These are phyloP conservation scores for Colletotrichum sp. DNA, from an alignment of 2,329 filamentous ascomycete species.

Conservation along the genomic window DNA sequence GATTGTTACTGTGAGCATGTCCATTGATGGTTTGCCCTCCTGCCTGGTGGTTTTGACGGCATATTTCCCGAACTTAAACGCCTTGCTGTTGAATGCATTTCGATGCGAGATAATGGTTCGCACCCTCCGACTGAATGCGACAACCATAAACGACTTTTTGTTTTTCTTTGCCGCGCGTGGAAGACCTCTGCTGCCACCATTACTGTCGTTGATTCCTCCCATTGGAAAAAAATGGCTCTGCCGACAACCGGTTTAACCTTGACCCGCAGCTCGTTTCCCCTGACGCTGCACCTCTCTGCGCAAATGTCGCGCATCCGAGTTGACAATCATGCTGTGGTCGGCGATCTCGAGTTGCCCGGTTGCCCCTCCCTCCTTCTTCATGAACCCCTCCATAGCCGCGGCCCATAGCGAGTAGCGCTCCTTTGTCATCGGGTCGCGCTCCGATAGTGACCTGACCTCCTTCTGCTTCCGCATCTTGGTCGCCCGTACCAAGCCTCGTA, in stretches of 20 bases:
- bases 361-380: slow-evolving; percentile 40
- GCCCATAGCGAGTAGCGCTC: slow-evolving; percentile 66
- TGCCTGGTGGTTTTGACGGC: neutral
- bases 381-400: slow-evolving; percentile 61
- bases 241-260: neutral
- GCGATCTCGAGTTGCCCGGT: slow-evolving; percentile 55
- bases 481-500: slow-evolving; percentile 62
- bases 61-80: neutral
- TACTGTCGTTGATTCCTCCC: neutral
- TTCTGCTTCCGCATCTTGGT: slow-evolving; percentile 70
- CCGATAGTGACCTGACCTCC: slow-evolving; percentile 61
- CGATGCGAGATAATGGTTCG: neutral
- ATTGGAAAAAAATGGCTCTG: neutral
- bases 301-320: slow-evolving; percentile 56
- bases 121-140: neutral
- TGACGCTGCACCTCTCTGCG: slow-evolving; percentile 57
- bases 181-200: neutral
- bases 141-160: neutral
- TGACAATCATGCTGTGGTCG: slow-evolving; percentile 69
- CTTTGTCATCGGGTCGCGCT: slow-evolving; percentile 55
- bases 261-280: slow-evolving; percentile 41
- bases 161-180: neutral
- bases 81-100: slow-evolving; percentile 13
- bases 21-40: neutral
- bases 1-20: neutral